A percentile compares a stretch with the other conserved stretches of the same genome.
Evolutionary conservation across 305 asterid species (phyloP).

Genomic region (Plantago lanceolata): DNA sequence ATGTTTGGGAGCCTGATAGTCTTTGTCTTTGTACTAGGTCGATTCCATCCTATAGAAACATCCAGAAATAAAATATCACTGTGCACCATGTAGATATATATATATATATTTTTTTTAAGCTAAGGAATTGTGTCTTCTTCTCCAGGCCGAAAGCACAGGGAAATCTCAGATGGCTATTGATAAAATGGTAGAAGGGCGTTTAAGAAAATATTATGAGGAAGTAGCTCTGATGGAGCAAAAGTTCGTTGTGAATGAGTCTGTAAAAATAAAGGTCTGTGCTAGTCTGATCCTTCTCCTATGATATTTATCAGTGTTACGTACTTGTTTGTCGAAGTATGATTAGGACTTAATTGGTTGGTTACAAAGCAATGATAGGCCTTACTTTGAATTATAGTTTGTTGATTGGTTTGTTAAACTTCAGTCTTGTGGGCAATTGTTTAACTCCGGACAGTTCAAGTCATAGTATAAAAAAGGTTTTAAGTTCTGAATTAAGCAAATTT

Average conservation of each 20-base stretch:
- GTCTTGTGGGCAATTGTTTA: no score
- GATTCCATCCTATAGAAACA: background rate
- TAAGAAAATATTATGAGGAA: slow-evolving; percentile 88
- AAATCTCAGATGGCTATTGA: slow-evolving; percentile 83
- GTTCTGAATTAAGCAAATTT: no score
- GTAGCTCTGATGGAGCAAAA: slow-evolving; percentile 97
- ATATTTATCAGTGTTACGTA: background rate
- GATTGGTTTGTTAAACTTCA: no score
- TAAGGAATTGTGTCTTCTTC: slow-evolving; percentile 21
- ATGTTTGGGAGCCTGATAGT: background rate
- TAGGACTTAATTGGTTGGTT: no score
- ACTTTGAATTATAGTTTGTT: no score
- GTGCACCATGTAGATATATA: background rate
- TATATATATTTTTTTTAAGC: slow-evolving; percentile 7
- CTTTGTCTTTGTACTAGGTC: background rate
- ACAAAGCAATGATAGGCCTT: no score
- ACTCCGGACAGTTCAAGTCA: no score
- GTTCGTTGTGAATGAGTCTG: slow-evolving; percentile 65
- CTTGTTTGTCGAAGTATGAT: no score
- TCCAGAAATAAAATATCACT: slow-evolving; percentile 8
- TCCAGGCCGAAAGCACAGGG: slow-evolving; percentile 84
- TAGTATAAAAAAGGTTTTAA: no score
- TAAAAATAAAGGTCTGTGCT: slow-evolving; percentile 60
- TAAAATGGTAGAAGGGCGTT: slow-evolving; percentile 91
- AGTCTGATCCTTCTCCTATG: background rate